Evolutionary conservation across 2,329 filamentous ascomycete species (phyloP), one percentile per base, ranked within the genome.

Genomic region (Byssoonygena ceratinophila): DNA sequence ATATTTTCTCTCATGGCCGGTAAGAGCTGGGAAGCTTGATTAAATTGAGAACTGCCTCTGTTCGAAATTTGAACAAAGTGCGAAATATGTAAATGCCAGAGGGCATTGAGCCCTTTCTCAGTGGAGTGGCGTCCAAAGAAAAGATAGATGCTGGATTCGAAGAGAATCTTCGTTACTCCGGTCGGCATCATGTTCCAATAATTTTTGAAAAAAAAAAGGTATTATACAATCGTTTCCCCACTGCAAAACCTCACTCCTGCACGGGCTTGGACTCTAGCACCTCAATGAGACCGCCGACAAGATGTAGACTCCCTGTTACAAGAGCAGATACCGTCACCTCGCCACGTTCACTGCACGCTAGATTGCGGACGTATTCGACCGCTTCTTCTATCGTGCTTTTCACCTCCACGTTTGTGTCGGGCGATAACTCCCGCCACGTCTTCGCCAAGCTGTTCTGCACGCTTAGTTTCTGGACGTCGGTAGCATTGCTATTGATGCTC

Each of bases 291-390:
- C 85, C 86, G 6, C 89, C 88, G 0, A 90, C 87, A 36, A 95
- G 75, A 73, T 94, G 85, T 62, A 94, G 70, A 65, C 87, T 94
- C 1, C 89, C 89, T 12, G 89, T 94, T 8, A 87, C 82, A 51
- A 95, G 70, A 0, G 83, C 80, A 64, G 81, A 79, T 14, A 81
- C 73, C 11, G n/a, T 22, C 4, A 16, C 25, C 12, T 37, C 18
- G 18, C 36, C 43, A 22, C 16, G 61, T 27, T n/a, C 54, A 51
- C 62, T 65, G 27, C 58, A 65, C 4, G 73, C 68, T 4, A 76
- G 61, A 14, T 61, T 66, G 55, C 77, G 75, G 3, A 80, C 80
- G 54, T 75, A 71, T 9, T 70, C 70, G 7, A 92, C 77, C 0
- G 85, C 83, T 51, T 87, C 84, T 57, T 83, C 78, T 12, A 92